These are phyloP conservation scores for Sarocladium brachiariae DNA, from an alignment of 2,329 filamentous ascomycete genomes.

Conservation along the genomic window DNA sequence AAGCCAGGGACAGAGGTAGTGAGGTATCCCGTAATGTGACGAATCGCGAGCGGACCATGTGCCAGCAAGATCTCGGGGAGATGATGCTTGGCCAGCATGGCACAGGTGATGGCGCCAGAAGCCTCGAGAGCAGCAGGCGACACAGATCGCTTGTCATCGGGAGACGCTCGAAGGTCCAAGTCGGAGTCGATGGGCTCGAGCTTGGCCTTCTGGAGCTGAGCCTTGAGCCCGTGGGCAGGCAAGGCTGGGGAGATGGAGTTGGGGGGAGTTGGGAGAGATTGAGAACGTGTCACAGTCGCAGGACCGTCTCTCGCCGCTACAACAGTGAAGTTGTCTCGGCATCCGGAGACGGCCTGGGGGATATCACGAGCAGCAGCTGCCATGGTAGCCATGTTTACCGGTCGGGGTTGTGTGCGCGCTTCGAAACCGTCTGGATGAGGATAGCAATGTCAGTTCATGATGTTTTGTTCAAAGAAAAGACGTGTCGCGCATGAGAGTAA, in stretches of 20 bases:
- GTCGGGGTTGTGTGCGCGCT: conserved; percentile 26
- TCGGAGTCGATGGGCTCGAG: conserved; percentile 74
- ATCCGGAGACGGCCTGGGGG: conserved; percentile 46
- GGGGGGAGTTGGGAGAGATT: conserved; percentile 78
- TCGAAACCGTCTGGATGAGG: conserved; percentile 5
- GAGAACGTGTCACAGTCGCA: conserved; percentile 52
- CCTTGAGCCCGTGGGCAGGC: conserved; percentile 71
- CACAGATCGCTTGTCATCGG: conserved; percentile 27
- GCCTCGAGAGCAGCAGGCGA: conserved; percentile 55
- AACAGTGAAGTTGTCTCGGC: conserved; percentile 67
- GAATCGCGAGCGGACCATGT: conserved; percentile 87
- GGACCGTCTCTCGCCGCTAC: conserved; percentile 57
- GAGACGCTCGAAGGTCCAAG: conserved; percentile 69
- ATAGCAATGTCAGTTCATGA: conserved; percentile 5
- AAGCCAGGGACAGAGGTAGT: conserved; percentile 92
- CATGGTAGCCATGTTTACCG: conserved; percentile 56
- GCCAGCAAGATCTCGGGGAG: conserved; percentile 84
- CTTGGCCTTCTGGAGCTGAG: conserved; percentile 51
- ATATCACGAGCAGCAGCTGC: conserved; percentile 63
- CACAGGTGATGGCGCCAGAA: conserved; percentile 74
- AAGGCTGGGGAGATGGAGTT: conserved; percentile 91
- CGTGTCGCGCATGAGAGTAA: conserved; percentile 9
- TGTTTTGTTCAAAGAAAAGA: not conserved
- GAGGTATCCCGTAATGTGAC: conserved; percentile 90
- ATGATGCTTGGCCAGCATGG: conserved; percentile 81